Conservation (phyloP, 805 yeast species). For the Clavispora asparagi region DNA sequence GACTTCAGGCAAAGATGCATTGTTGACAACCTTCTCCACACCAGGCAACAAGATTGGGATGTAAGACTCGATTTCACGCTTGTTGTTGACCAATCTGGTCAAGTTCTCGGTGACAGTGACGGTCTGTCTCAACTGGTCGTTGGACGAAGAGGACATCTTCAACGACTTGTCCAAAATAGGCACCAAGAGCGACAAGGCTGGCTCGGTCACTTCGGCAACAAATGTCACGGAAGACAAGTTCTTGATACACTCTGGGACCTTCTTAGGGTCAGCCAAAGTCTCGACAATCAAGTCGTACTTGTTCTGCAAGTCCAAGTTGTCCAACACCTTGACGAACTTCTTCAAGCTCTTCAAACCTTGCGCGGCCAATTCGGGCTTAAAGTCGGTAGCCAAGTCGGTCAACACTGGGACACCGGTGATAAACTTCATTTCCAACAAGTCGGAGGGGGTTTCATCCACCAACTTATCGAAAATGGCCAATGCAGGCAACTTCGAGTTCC, state of each 20-base stretch:
- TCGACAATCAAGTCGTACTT: slow-evolving; percentile 78
- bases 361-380: slow-evolving; percentile 91
- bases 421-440: slow-evolving; percentile 77
- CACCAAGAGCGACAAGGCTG: slow-evolving; percentile 82
- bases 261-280: slow-evolving; percentile 84
- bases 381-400: slow-evolving; percentile 88
- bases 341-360: slow-evolving; percentile 71
- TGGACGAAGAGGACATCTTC: slow-evolving; percentile 81
- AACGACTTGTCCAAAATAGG: slow-evolving; percentile 90
- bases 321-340: slow-evolving; percentile 73
- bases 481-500: slow-evolving; percentile 86
- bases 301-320: slow-evolving; percentile 86
- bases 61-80: slow-evolving; percentile 81
- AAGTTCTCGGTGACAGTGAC: slow-evolving; percentile 93
- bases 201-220: slow-evolving; percentile 98
- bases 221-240: slow-evolving; percentile 89
- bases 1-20: slow-evolving; percentile 94
- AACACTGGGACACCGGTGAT: slow-evolving; percentile 75
- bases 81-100: slow-evolving; percentile 91
- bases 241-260: slow-evolving; percentile 85
- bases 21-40: slow-evolving; percentile 76
- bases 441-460: slow-evolving; percentile 76
- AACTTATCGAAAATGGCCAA: slow-evolving; percentile 68
- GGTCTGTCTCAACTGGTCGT: slow-evolving; percentile 94
- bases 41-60: slow-evolving; percentile 91